phyloP scores from a whole-genome alignment of 2,329 filamentous ascomycete species.

The Phialocephala subalpina region DNA sequence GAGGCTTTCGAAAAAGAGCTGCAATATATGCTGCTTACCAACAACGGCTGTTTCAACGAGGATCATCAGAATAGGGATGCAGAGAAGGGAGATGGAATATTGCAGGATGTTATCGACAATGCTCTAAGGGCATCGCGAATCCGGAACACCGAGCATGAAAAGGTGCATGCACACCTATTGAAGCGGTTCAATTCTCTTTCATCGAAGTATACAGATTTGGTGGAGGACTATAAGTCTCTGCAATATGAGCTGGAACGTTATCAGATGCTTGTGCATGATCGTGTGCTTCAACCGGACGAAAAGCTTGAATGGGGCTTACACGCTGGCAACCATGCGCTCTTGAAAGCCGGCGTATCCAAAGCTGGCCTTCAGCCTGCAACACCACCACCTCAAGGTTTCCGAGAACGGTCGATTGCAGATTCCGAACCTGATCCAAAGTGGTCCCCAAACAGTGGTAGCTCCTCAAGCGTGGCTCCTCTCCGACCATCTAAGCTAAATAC shows the following conservation, averaged over 20 bases:
- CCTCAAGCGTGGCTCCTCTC: background rate
- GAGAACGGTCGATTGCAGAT: background rate
- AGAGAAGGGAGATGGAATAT: slow-evolving; percentile 18
- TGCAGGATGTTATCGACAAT: slow-evolving; percentile 32
- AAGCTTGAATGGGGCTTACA: too few relatives aligned
- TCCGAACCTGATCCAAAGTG: background rate
- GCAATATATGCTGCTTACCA: slow-evolving; percentile 36
- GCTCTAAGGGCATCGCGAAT: slow-evolving; percentile 29
- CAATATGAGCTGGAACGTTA: background rate
- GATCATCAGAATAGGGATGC: slow-evolving; percentile 10
- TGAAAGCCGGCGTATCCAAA: slow-evolving; percentile 16
- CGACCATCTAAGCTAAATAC: slow-evolving; percentile 14
- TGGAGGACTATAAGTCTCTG: slow-evolving; percentile 43
- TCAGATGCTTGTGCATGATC: too few relatives aligned
- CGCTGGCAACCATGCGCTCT: slow-evolving; percentile 3
- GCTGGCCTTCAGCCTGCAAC: background rate
- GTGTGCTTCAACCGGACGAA: too few relatives aligned
- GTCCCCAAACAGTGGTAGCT: background rate
- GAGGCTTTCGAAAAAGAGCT: slow-evolving; percentile 57
- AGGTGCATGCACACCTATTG: slow-evolving; percentile 56
- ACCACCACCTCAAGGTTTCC: slow-evolving; percentile 4
- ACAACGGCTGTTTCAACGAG: background rate
- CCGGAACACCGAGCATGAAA: slow-evolving; percentile 57
- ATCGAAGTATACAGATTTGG: slow-evolving; percentile 48
- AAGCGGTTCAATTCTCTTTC: slow-evolving; percentile 59